phyloP scores from a whole-genome alignment of 768 basidiomycete species.

The Tylopilus cervinicoccineus region DNA sequence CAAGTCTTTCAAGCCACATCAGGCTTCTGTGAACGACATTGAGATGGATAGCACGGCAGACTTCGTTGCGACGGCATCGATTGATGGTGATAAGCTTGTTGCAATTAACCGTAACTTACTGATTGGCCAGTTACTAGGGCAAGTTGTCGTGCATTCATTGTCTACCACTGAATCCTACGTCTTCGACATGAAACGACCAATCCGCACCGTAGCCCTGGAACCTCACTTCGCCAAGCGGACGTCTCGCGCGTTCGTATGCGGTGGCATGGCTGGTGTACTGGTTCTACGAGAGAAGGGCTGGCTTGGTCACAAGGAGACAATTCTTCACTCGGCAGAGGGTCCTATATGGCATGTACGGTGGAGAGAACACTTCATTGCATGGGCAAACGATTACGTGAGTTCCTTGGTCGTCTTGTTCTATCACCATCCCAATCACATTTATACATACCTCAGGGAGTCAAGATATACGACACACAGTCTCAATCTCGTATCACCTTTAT shows the following conservation, averaged over 20 bases:
- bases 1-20: slow-evolving; percentile 88
- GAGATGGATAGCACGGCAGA: slow-evolving; percentile 80
- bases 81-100: slow-evolving; percentile 66
- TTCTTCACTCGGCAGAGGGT: slow-evolving; percentile 81
- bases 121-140: slow-evolving; percentile 52
- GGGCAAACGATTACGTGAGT: slow-evolving; percentile 89
- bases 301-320: slow-evolving; percentile 90
- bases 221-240: slow-evolving; percentile 81
- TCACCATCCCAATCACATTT: background rate
- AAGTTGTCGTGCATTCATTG: slow-evolving; percentile 83
- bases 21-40: slow-evolving; percentile 83
- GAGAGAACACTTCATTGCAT: slow-evolving; percentile 84
- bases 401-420: background rate
- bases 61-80: slow-evolving; percentile 87
- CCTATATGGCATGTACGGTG: slow-evolving; percentile 92
- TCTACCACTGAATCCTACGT: slow-evolving; percentile 75
- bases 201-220: slow-evolving; percentile 86
- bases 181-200: slow-evolving; percentile 89
- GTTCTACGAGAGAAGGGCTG: slow-evolving; percentile 93
- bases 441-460: slow-evolving; percentile 66
- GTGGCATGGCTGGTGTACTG: slow-evolving; percentile 86
- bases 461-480: slow-evolving; percentile 82
- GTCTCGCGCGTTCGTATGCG: slow-evolving; percentile 80
- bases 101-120: slow-evolving; percentile 51
- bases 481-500: slow-evolving; percentile 81